Base-by-base conservation (phyloP, 768 basidiomycete species). In the Mycena vulgaris region DNA sequence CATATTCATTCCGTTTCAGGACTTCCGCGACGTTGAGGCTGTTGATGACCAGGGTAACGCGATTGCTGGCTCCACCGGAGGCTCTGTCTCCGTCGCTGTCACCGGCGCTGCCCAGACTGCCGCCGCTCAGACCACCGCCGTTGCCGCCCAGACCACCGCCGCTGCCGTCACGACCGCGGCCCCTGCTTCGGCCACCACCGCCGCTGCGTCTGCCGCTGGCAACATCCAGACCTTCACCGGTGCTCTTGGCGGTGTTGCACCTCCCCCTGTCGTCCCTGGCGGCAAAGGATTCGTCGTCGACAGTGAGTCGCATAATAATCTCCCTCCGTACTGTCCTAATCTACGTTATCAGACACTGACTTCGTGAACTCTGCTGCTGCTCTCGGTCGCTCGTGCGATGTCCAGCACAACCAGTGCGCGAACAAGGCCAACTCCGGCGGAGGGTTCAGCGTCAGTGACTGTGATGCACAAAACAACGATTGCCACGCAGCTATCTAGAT, bases 331-430 rank as follows among this genome's bases (percentile, higher is more conserved):
- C 52, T 51, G 8, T 25, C 19, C 28, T 48, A 25, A 33, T 51
- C 28, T 33, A 28, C 27, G 17, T 28, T 25, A 21, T 6, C 14
- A 70, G 69, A 80, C 60, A 84, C 83, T 51, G 83, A 85, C 45
- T 90, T 90, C 84, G 70, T 88, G 35, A 87, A 88, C 74, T 42
- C 80, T 17, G 77, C 77, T 35, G 86, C 84, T 45, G 89, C 89
- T 21, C 81, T 90, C 35, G 86, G 86, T 25, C 86, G 89, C 33
- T 88, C 88, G 2, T 91, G 90, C 78, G 87, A 88, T 72, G 83
- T 88, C 42, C 88, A 90, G 77, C 84, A 89, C 76, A 90, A 89
- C 78, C 65, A 77, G 37, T 91, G 89, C 70, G 86, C 87, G 40
- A 81, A 89, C 76, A 72, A 81, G 28, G 87, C 87, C 21, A 89